A percentile compares a stretch with the other conserved stretches of the same genome.
Conservation (phyloP, 1,284 basidiomycete genomes). For the Microbotryum saponariae region DNA sequence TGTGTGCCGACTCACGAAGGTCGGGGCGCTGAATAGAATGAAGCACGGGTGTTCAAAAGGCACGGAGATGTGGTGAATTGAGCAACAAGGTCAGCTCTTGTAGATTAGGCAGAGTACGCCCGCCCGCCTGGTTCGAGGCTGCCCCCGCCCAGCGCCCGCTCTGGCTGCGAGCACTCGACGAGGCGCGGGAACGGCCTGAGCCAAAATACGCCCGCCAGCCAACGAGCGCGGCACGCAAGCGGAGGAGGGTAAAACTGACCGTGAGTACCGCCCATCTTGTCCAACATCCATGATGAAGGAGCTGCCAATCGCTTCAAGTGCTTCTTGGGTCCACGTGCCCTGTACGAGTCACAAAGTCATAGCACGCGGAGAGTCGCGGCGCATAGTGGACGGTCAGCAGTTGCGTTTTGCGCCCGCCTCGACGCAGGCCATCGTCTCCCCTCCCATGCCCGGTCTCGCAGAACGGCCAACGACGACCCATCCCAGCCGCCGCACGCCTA, state of each 20-base stretch:
- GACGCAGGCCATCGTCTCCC: too few species aligned
- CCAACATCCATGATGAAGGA: conserved; percentile 98
- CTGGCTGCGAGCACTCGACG: too few species aligned
- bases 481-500: too few species aligned
- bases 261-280: conserved; percentile 93
- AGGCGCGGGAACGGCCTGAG: too few species aligned
- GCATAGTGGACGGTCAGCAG: too few species aligned
- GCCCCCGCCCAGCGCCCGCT: too few species aligned
- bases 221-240: not conserved
- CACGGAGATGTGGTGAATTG: not conserved
- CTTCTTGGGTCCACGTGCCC: conserved; percentile 78
- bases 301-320: conserved; percentile 97
- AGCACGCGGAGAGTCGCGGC: too few species aligned
- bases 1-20: not conserved
- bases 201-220: too few species aligned
- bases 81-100: not conserved
- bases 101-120: not conserved
- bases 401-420: too few species aligned
- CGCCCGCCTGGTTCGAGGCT: not conserved
- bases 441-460: too few species aligned
- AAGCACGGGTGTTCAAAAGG: not conserved
- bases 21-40: not conserved
- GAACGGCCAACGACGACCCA: too few species aligned
- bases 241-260: too few species aligned
- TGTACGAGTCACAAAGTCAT: not conserved